These are phyloP conservation scores for Trematosphaeria pertusa DNA, from an alignment of 2,329 filamentous ascomycete species.

Conservation along the genomic window DNA sequence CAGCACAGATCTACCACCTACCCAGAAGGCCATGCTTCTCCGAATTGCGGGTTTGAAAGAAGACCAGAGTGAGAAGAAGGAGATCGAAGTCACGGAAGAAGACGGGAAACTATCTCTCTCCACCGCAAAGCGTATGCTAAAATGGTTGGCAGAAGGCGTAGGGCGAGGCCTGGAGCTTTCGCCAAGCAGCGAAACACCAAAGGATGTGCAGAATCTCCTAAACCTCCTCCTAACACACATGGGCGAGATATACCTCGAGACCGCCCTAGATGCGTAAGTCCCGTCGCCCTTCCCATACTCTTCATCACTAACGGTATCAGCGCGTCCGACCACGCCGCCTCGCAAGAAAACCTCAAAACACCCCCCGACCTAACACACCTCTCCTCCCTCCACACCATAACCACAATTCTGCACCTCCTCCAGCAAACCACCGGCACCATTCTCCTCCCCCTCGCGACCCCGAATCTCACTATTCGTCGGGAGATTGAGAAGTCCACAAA, in stretches of 20 bases:
- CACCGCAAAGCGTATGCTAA: conserved; percentile 98
- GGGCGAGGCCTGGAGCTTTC: conserved; percentile 90
- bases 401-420: conserved; percentile 92
- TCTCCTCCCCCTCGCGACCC: conserved; percentile 85
- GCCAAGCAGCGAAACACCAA: conserved; percentile 85
- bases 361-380: conserved; percentile 91
- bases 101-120: conserved; percentile 82
- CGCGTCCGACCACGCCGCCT: conserved; percentile 70
- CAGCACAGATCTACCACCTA: conserved; percentile 83
- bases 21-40: conserved; percentile 89
- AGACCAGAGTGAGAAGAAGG: conserved; percentile 76
- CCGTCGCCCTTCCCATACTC: not conserved
- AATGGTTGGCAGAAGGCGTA: conserved; percentile 95
- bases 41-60: conserved; percentile 83
- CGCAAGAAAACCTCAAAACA: conserved; percentile 79
- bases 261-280: conserved; percentile 65
- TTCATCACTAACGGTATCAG: conserved; percentile 29
- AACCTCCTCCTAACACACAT: conserved; percentile 85
- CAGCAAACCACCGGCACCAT: conserved; percentile 90
- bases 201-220: conserved; percentile 86
- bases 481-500: conserved; percentile 87
- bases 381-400: conserved; percentile 76
- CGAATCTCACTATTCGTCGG: conserved; percentile 86
- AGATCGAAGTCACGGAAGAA: conserved; percentile 89
- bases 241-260: conserved; percentile 79